Conservation (phyloP, 257 asterid genomes). For the Nicotiana undulata region DNA sequence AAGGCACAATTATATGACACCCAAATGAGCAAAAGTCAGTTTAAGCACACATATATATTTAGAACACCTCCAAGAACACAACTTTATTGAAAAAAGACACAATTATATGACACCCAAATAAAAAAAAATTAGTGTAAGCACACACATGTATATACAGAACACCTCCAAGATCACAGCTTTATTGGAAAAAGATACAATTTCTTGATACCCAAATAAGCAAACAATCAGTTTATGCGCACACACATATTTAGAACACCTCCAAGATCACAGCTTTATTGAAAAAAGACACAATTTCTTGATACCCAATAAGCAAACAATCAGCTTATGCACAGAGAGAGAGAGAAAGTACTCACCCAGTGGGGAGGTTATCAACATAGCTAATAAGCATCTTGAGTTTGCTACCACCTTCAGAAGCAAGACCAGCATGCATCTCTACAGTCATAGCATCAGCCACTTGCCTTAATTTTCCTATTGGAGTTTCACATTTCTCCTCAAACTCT, state of each 20-base stretch:
- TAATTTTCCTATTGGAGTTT: conserved; percentile 52
- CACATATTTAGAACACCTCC: background rate
- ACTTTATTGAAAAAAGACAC: background rate
- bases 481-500: conserved; percentile 73
- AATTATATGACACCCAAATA: background rate
- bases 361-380: conserved; percentile 78
- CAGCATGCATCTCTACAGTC: conserved; percentile 92
- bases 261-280: background rate
- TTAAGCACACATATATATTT: background rate
- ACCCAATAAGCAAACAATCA: too few relatives aligned
- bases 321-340: background rate
- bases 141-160: background rate
- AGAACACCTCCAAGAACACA: background rate
- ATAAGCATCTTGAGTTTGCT: conserved; percentile 87
- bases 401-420: conserved; percentile 84
- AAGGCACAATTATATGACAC: too few relatives aligned
- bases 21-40: too few relatives aligned
- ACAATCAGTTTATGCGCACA: background rate
- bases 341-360: conserved; percentile 49
- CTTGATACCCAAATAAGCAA: background rate
- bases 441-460: conserved; percentile 85
- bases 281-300: background rate
- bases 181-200: background rate
- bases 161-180: background rate
- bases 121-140: background rate